Evolutionary conservation across 148 eudicot species (phyloP).

Genomic region (Diospyros kaki): DNA sequence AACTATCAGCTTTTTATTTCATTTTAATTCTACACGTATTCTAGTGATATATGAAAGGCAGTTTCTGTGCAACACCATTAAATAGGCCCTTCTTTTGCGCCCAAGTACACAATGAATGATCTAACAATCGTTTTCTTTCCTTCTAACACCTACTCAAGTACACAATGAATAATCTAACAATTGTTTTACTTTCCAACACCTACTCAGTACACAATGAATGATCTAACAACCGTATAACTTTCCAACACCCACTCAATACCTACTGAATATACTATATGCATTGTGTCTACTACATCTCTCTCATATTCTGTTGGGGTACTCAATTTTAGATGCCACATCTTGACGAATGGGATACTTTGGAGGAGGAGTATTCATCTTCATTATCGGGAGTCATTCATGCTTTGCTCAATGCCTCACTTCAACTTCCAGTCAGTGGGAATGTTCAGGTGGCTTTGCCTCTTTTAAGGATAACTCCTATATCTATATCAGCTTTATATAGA

Average conservation of each 20-base stretch:
- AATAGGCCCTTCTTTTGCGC: no score
- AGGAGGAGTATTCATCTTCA: slow-evolving; percentile 55
- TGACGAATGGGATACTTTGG: slow-evolving; percentile 68
- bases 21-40: no score
- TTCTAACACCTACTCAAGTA: no score
- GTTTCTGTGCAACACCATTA: no score
- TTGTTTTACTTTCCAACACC: no score
- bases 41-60: no score
- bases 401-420: slow-evolving; percentile 50
- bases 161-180: no score
- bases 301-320: background rate
- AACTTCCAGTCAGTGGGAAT: slow-evolving; percentile 62
- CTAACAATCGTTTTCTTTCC: no score
- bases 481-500: background rate
- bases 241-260: no score
- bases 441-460: slow-evolving; percentile 40
- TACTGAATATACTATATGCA: slow-evolving; percentile 5
- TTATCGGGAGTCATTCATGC: slow-evolving; percentile 45
- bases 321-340: slow-evolving; percentile 54
- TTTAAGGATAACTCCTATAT: background rate
- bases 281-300: background rate
- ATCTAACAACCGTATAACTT: background rate
- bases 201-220: no score
- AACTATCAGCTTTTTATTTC: no score
- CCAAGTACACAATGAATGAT: no score